These are phyloP conservation scores for Martiniozyma abietophila DNA, from an alignment of 805 yeast genomes.

Conservation along the genomic window DNA sequence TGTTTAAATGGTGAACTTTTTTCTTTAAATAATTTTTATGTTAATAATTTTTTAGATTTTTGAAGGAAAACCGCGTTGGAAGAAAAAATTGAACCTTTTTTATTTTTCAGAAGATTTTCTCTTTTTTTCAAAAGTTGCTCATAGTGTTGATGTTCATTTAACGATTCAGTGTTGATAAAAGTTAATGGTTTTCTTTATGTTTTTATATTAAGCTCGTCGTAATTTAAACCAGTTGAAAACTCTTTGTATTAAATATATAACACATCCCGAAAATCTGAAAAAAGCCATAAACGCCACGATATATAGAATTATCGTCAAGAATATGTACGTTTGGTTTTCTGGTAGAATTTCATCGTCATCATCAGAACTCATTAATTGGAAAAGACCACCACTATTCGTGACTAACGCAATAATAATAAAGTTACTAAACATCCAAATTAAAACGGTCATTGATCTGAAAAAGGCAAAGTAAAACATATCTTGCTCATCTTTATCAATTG, in stretches of 20 bases:
- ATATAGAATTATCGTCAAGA: slow-evolving; percentile 84
- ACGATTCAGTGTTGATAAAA: too few species aligned
- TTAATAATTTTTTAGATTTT: too few species aligned
- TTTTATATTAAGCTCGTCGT: too few species aligned
- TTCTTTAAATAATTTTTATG: too few species aligned
- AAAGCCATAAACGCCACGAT: slow-evolving; percentile 85
- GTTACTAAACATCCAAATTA: slow-evolving; percentile 84
- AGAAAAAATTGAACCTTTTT: too few species aligned
- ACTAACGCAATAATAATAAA: slow-evolving; percentile 76
- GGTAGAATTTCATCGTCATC: slow-evolving; percentile 26
- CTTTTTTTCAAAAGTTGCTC: too few species aligned
- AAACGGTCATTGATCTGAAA: slow-evolving; percentile 79
- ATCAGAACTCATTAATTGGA: slow-evolving; percentile 27
- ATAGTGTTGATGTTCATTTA: too few species aligned
- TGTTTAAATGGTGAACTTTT: too few species aligned
- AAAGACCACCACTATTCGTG: slow-evolving; percentile 73
- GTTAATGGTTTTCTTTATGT: too few species aligned
- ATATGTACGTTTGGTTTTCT: slow-evolving; percentile 44
- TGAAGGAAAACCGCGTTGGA: too few species aligned
- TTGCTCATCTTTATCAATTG: slow-evolving; percentile 30
- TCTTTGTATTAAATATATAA: slow-evolving; percentile 40
- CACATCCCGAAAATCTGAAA: slow-evolving; percentile 71
- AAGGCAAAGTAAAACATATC: slow-evolving; percentile 83
- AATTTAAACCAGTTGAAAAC: slow-evolving; percentile 11
- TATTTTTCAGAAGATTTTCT: too few species aligned